Percentiles rank a stretch among this genome's conserved stretches.
Conservation (phyloP, 192 early-diverging fungal species). For the Chytriomyces confervae region DNA sequence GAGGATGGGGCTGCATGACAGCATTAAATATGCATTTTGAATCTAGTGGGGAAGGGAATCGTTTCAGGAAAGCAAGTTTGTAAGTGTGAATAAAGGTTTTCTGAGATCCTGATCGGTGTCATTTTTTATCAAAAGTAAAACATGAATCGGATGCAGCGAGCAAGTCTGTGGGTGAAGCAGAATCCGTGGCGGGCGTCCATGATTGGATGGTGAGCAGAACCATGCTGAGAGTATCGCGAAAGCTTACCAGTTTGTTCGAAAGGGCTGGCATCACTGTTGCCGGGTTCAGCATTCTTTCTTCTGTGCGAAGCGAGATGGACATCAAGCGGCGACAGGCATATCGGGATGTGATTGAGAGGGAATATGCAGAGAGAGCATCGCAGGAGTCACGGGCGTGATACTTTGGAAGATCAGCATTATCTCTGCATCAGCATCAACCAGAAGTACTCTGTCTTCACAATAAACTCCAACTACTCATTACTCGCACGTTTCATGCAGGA, state of each 20-base stretch:
- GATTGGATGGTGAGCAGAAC: background rate
- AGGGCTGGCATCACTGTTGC: slow-evolving; percentile 4
- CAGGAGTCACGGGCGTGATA: background rate
- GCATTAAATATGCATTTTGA: no score
- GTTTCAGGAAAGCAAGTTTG: no score
- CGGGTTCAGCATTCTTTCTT: background rate
- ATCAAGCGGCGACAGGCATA: background rate
- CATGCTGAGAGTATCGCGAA: background rate
- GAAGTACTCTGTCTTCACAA: no score
- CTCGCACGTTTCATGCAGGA: background rate
- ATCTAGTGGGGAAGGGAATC: no score
- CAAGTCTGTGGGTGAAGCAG: background rate
- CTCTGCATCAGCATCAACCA: no score
- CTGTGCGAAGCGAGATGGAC: background rate
- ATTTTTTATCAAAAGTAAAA: no score
- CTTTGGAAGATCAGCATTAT: background rate
- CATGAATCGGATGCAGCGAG: no score
- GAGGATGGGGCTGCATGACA: no score
- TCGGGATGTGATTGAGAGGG: background rate
- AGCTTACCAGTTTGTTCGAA: background rate
- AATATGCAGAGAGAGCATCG: background rate
- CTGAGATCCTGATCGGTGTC: no score
- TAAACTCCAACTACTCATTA: no score
- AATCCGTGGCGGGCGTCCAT: slow-evolving; percentile 1
- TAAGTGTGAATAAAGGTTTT: no score